Evolutionary conservation across 176 grass and related monocot genomes (phyloP).

Genomic region (Rhynchospora breviuscula): DNA sequence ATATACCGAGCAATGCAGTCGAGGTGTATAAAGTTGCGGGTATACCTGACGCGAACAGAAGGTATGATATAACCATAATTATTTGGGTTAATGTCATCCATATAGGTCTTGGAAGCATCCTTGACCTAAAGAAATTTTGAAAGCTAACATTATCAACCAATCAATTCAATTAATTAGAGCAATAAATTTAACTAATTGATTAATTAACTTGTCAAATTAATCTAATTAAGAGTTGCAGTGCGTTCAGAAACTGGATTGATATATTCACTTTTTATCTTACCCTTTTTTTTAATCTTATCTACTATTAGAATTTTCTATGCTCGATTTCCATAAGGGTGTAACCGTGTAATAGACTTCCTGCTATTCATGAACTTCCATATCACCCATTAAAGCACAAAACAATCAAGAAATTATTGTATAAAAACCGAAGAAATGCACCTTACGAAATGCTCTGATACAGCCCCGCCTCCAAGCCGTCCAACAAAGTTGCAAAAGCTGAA

Average conservation of each 20-base stretch:
- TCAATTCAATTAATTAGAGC: not conserved
- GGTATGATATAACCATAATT: constrained; percentile 74
- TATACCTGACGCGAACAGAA: constrained; percentile 66
- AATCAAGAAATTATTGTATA: not conserved
- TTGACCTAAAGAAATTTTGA: constrained; percentile 43
- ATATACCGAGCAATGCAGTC: constrained; percentile 63
- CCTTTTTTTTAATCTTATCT: too few relatives aligned
- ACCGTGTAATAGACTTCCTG: not conserved
- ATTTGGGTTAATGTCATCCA: constrained; percentile 94
- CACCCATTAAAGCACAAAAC: not conserved
- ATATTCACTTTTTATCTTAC: not conserved
- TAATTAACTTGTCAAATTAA: not conserved
- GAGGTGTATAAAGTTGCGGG: constrained; percentile 60
- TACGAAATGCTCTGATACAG: constrained; percentile 75
- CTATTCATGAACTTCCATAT: not conserved
- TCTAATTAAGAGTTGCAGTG: not conserved
- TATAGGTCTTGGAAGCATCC: constrained; percentile 79
- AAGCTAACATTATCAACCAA: not conserved
- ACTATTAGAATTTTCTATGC: too few relatives aligned
- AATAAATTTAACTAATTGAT: not conserved
- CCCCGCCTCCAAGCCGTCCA: constrained; percentile 68
- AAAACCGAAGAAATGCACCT: constrained; percentile 38
- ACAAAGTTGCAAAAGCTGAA: constrained; percentile 86
- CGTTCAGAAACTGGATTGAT: not conserved
- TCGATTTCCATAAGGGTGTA: not conserved